Evolutionary conservation across 1,284 basidiomycete species (phyloP), one percentile per base, ranked within the genome.

Genomic region (Pascua guehoae): DNA sequence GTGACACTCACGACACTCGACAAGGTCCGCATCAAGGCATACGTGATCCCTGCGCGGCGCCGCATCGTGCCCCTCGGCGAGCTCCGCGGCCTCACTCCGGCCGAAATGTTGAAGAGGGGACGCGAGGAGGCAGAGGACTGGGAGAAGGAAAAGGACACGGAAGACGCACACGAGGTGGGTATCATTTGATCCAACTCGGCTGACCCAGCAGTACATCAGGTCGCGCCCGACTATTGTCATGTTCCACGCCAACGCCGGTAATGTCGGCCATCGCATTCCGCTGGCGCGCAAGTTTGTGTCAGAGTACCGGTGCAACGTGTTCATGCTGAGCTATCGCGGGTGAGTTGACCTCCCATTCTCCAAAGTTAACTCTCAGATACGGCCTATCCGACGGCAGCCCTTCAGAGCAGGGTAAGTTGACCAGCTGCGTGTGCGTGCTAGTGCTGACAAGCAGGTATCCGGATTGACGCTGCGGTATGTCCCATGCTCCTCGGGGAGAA

Each of bases 181-280:
- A 5, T 11, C 8, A 2, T 12, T 2, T 2, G 18, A 18, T 5
- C 1, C 7, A 42, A 15, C 5, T 8, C 16, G 5, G 38, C 53
- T 55, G 39, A 51, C 51, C 11, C 45, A 17, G 39, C 51, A 88
- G 85, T 88, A 86, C 66, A 82, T 84, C 16, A 80, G 84, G 2
- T 83, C 80, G 32, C 80, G 89, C 15, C 91, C 91, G 1, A 94
- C 91, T 0, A 81, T 95, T 1, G 74, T 95, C 53, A 89, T 95
- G 85, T 91, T 94, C 63, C 91, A 95, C 66, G 92, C 92, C 11
- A 95, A 95, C 70, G 92, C 81, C 79, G 75, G 77, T 12, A 79
- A 79, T 47, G 74, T 78, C 73, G 82, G 82, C 0, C 95, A 98
- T 72, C 83, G 94, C 16, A 83, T 98, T 68, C 94, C 95, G 0